Evolutionary conservation across 306 rosid species (phyloP).

Genomic region (Glycyrrhiza uralensis): DNA sequence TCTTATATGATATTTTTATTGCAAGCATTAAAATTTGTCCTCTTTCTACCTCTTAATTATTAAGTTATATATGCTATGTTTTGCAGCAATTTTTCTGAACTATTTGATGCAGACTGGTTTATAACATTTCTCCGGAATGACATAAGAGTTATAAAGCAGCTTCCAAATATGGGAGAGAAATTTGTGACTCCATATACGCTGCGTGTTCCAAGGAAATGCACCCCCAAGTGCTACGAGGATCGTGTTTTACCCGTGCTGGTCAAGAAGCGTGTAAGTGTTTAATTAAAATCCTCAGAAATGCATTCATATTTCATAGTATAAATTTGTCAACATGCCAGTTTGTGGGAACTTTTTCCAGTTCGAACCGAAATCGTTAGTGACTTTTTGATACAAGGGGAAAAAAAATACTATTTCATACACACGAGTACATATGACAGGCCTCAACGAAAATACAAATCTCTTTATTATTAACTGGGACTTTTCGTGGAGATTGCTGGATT

Average conservation of each 20-base stretch:
- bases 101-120: constrained; percentile 77
- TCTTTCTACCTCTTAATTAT: constrained; percentile 10
- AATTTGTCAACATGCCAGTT: no score
- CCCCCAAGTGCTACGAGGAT: constrained; percentile 54
- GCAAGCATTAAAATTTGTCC: background rate
- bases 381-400: no score
- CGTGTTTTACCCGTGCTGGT: constrained; percentile 66
- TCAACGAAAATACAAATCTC: no score
- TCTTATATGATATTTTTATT: background rate
- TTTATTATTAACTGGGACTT: no score
- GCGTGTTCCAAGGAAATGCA: constrained; percentile 94
- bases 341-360: no score
- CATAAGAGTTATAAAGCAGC: constrained; percentile 58
- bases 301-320: no score
- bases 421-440: no score
- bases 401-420: no score
- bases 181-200: constrained; percentile 40
- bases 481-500: no score
- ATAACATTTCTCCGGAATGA: constrained; percentile 69
- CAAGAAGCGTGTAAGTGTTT: constrained; percentile 63
- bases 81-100: constrained; percentile 79
- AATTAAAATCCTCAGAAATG: background rate
- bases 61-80: constrained; percentile 18
- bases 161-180: constrained; percentile 49
- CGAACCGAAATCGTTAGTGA: no score